These are phyloP conservation scores for Trichomonascus vanleenenianus DNA, from an alignment of 805 yeast species.

Conservation along the genomic window DNA sequence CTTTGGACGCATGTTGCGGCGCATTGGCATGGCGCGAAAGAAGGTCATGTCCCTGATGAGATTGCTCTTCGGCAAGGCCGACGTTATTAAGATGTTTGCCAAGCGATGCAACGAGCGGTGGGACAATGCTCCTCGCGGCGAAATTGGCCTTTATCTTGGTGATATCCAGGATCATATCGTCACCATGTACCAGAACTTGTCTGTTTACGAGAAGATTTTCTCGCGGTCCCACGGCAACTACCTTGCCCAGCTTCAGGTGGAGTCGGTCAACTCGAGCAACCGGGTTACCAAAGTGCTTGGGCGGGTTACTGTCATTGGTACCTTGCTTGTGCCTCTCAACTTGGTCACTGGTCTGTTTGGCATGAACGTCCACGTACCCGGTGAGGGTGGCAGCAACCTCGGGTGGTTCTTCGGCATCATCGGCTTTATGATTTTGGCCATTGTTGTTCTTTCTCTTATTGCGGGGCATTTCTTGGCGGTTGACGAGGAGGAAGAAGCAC, in stretches of 20 bases:
- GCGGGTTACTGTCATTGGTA: conserved; percentile 84
- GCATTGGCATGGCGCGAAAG: conserved; percentile 83
- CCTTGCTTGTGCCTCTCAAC: conserved; percentile 83
- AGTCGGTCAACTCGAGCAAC: conserved; percentile 78
- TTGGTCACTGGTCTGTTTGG: conserved; percentile 88
- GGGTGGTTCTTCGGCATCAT: conserved; percentile 68
- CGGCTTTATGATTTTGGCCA: conserved; percentile 41
- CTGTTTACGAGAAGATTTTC: conserved; percentile 88
- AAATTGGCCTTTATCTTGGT: conserved; percentile 84
- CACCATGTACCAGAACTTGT: conserved; percentile 87
- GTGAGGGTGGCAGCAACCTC: conserved; percentile 38
- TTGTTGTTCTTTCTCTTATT: conserved; percentile 31
- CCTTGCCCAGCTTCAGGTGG: conserved; percentile 89
- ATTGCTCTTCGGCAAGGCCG: conserved; percentile 86
- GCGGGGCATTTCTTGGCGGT: conserved; percentile 27
- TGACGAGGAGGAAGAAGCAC: conserved; percentile 1
- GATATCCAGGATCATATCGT: conserved; percentile 96
- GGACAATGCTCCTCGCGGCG: conserved; percentile 63
- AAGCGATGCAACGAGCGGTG: conserved; percentile 81
- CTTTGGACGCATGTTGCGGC: conserved; percentile 62
- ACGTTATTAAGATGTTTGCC: conserved; percentile 92
- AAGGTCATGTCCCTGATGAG: conserved; percentile 91
- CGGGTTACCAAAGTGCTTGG: conserved; percentile 81
- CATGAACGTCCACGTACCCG: conserved; percentile 90
- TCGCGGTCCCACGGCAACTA: conserved; percentile 88